These are phyloP conservation scores for Trichoderma lentiforme DNA, from an alignment of 2,329 filamentous ascomycete species.

Conservation along the genomic window DNA sequence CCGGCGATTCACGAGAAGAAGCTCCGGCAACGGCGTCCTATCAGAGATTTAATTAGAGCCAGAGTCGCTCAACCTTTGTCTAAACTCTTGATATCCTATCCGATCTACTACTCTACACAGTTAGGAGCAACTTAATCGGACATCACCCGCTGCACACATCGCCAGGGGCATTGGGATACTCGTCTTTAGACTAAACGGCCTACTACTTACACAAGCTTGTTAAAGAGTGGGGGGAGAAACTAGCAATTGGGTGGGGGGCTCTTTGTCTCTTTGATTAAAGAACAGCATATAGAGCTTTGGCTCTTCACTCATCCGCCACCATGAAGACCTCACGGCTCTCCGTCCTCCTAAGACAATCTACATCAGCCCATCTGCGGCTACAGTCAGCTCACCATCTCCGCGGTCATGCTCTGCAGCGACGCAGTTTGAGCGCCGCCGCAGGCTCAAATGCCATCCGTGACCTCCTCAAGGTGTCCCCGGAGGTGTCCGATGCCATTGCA, in stretches of 20 bases:
- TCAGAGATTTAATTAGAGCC: neutral
- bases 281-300: neutral
- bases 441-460: constrained; percentile 29
- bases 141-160: neutral
- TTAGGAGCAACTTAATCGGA: neutral
- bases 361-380: neutral
- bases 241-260: neutral
- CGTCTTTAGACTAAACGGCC: neutral
- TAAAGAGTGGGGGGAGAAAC: constrained; percentile 13
- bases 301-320: neutral
- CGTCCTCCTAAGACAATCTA: neutral
- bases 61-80: neutral
- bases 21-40: neutral
- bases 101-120: neutral
- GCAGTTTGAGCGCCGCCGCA: constrained; percentile 8
- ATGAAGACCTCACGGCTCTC: constrained; percentile 19
- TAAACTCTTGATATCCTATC: neutral
- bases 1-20: constrained; percentile 9
- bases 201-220: neutral
- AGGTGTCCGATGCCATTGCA: constrained; percentile 73
- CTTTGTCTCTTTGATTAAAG: neutral
- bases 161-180: neutral
- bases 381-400: neutral
- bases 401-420: neutral
- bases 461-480: constrained; percentile 71